Conservation (phyloP, 495 filamentous ascomycete genomes). For the Talaromyces adpressus region DNA sequence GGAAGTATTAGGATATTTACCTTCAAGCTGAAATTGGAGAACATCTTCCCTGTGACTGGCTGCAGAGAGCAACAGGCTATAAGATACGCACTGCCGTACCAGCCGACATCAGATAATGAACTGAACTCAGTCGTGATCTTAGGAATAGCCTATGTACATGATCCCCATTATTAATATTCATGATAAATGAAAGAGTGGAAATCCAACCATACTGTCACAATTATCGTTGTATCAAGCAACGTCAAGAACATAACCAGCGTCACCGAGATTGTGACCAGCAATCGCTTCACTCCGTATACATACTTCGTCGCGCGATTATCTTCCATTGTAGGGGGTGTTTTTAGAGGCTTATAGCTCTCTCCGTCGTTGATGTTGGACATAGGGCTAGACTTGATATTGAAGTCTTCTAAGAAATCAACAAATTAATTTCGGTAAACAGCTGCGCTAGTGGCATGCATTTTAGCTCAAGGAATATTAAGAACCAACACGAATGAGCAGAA, state of each 20-base stretch:
- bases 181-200: background rate
- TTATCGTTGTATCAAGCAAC: background rate
- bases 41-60: constrained; percentile 24
- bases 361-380: too few species aligned
- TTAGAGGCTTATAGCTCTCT: too few species aligned
- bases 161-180: background rate
- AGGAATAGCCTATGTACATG: constrained; percentile 41
- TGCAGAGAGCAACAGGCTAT: constrained; percentile 20
- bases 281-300: too few species aligned
- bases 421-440: too few species aligned
- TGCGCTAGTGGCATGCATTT: too few species aligned
- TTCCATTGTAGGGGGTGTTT: too few species aligned
- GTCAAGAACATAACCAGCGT: background rate
- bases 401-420: too few species aligned
- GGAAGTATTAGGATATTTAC: constrained; percentile 9
- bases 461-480: too few species aligned
- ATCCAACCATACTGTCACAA: too few species aligned
- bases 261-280: too few species aligned
- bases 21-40: constrained; percentile 22
- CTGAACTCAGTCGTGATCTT: constrained; percentile 10
- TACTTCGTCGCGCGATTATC: too few species aligned
- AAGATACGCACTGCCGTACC: constrained; percentile 25
- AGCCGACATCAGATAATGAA: constrained; percentile 16
- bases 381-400: too few species aligned
- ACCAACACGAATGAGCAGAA: background rate